Conservation (phyloP, 2,329 filamentous ascomycete species). For the Diatrype stigma region DNA sequence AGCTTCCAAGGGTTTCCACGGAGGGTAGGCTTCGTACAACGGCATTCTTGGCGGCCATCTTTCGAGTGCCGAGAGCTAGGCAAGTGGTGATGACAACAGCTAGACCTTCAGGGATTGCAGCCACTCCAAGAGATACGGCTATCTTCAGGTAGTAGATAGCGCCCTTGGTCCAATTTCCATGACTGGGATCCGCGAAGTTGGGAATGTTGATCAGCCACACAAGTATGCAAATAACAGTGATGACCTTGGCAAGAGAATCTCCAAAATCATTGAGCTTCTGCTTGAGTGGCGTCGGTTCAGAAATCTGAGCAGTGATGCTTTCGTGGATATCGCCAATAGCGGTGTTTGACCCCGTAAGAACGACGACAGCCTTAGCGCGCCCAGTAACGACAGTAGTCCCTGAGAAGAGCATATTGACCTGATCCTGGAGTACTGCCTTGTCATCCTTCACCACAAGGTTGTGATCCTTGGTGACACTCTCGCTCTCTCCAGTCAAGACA, state of each 20-base stretch:
- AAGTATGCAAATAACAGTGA: slow-evolving; percentile 91
- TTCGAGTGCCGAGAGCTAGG: slow-evolving; percentile 88
- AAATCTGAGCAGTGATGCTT: slow-evolving; percentile 97
- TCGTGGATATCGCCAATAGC: slow-evolving; percentile 99
- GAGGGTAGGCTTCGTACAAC: slow-evolving; percentile 95
- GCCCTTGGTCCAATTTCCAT: slow-evolving; percentile 91
- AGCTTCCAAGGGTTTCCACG: slow-evolving; percentile 96
- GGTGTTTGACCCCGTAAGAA: slow-evolving; percentile 81
- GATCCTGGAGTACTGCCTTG: slow-evolving; percentile 93
- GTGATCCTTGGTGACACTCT: slow-evolving; percentile 87
- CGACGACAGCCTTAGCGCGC: slow-evolving; percentile 85
- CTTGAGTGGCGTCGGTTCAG: slow-evolving; percentile 93
- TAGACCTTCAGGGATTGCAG: slow-evolving; percentile 94
- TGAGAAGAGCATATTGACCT: slow-evolving; percentile 96
- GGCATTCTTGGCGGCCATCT: slow-evolving; percentile 98
- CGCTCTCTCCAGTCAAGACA: slow-evolving; percentile 93
- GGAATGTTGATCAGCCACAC: slow-evolving; percentile 99
- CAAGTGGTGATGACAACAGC: slow-evolving; percentile 99
- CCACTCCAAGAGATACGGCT: slow-evolving; percentile 94
- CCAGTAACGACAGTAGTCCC: slow-evolving; percentile 96
- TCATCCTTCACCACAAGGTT: slow-evolving; percentile 63
- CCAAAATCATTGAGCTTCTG: slow-evolving; percentile 99
- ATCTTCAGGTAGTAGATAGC: slow-evolving; percentile 99
- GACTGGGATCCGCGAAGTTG: slow-evolving; percentile 91
- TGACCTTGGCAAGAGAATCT: slow-evolving; percentile 93